Evolutionary conservation across 495 filamentous ascomycete genomes (phyloP), one percentile per base, ranked within the genome.

Genomic region (Talaromyces borbonicus): DNA sequence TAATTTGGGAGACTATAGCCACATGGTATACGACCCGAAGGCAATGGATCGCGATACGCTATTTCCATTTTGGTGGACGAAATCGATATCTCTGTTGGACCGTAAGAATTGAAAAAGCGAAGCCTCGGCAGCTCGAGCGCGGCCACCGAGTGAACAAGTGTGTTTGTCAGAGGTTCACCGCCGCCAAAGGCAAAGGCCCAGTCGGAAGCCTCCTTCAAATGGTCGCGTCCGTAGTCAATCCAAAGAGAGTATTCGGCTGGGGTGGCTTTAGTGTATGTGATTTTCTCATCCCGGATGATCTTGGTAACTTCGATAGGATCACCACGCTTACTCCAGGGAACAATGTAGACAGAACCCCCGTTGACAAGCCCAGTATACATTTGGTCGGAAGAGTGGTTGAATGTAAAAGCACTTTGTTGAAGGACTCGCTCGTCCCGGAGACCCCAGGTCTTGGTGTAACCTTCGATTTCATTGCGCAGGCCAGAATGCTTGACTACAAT

Each of bases 331-430:
- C 30, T 31, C 7, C 16, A 43, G 6, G 53, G 52, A 1, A 58
- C 56, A 8, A 69, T 50, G 2, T 61, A 20, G 2, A 73, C 29
- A 0, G 51, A 67, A 4, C 59, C 66, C 0, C 59, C 67, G 20
- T 57, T 63, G 24, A 46, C 53, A 1, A 63, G 45, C 0, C 58
- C 61, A 0, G 49, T 42, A 14, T 38, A 38, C 9, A 38, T 38
- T 9, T 71, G 66, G 39, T 44, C 55, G 0, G 55, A 30, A 3
- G 66, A 70, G 31, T 56, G 42, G 45, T 74, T 58, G 54, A 68
- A 74, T 0, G 49, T 52, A 24, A 57, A 59, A 0, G 69, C 53
- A 11, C 65, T 72, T 31, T 75, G 71, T 25, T 74, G 69, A 2
- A 74, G 47, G 0, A 66, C 53, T 0, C 40, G 47, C 36, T 66